Evolutionary conservation across 176 grass and related monocot species (phyloP), one percentile per base, ranked within the genome.

Genomic region (Oryza nivara): DNA sequence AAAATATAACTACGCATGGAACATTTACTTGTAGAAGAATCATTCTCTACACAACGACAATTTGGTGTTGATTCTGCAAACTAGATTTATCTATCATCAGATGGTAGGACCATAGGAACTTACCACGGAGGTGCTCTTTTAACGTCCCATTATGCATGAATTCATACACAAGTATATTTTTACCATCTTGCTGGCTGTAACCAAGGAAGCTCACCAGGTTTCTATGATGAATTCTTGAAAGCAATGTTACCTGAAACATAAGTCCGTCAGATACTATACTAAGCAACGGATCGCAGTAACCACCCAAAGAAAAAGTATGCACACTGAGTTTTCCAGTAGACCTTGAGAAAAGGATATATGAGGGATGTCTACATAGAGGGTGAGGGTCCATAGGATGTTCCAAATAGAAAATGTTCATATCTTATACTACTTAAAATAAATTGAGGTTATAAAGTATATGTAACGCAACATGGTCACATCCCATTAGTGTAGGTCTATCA

Each of bases 131-230:
- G 79, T 95, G 93, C 79, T 99, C 91, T 74, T 91, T 92, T 84
- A 99, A 79, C 23, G 93, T 99, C 47, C 96, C 96, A 44, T 96
- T 90, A 67, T 96, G 91, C 96, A 98, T 98, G 87, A 99, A 99
- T 75, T 99, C 96, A 60, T 99, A 99, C 30, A 99, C 91, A 79
- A 99, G 86, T 69, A 99, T 96, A 63, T 96, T 99, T 87, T 90
- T 99, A 25, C 88, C 96, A 43, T 99, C 96, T 81, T 99, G 93
- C 65, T 94, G 93, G 75, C 96, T 95, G 74, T 96, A 99, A 86
- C 96, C 96, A 74, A 96, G 90, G 86, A 99, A 94, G 43, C 91
- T 91, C 52, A 96, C 96, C 67, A 99, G 84, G 67, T 96, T 90
- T 52, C 91, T 99, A 74, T 99, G 96, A 88, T 96, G 96, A 84